Conservation (phyloP, 768 basidiomycete genomes). For the Kwoniella dendrophila region DNA sequence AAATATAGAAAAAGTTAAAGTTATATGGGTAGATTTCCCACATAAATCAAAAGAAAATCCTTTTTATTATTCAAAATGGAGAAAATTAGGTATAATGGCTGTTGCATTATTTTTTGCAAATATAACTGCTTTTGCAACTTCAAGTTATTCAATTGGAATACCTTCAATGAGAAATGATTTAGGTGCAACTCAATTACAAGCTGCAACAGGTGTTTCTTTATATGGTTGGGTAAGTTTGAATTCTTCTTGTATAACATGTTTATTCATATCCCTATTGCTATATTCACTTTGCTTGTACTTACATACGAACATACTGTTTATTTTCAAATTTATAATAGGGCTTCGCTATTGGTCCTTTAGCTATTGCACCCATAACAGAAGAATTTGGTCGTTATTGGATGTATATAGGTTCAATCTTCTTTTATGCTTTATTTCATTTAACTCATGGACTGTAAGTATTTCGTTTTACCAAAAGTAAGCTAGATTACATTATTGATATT, state of each 20-base stretch:
- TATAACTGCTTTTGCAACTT: conserved; percentile 35
- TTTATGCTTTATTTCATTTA: conserved; percentile 25
- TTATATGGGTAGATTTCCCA: conserved; percentile 52
- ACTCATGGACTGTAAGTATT: conserved; percentile 23
- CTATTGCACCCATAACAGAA: conserved; percentile 48
- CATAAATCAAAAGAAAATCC: conserved; percentile 39
- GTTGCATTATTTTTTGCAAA: conserved; percentile 45
- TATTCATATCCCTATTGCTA: no score
- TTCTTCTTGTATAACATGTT: not conserved
- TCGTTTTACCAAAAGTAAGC: no score
- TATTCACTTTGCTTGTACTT: no score
- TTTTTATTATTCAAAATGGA: conserved; percentile 29
- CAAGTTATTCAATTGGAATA: conserved; percentile 43
- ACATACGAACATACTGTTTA: not conserved
- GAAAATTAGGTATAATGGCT: conserved; percentile 42
- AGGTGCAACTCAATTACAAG: conserved; percentile 28
- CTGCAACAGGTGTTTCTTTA: conserved; percentile 43
- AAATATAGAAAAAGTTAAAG: not conserved
- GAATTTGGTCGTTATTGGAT: conserved; percentile 48
- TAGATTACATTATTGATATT: conserved; percentile 18
- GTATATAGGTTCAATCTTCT: conserved; percentile 36
- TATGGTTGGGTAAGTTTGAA: conserved; percentile 32
- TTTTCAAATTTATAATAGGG: conserved; percentile 21
- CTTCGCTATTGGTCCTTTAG: conserved; percentile 51
- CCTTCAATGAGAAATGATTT: conserved; percentile 45